phyloP scores from a whole-genome alignment of 2,329 filamentous ascomycete genomes.

The Sclerotinia subarctica region DNA sequence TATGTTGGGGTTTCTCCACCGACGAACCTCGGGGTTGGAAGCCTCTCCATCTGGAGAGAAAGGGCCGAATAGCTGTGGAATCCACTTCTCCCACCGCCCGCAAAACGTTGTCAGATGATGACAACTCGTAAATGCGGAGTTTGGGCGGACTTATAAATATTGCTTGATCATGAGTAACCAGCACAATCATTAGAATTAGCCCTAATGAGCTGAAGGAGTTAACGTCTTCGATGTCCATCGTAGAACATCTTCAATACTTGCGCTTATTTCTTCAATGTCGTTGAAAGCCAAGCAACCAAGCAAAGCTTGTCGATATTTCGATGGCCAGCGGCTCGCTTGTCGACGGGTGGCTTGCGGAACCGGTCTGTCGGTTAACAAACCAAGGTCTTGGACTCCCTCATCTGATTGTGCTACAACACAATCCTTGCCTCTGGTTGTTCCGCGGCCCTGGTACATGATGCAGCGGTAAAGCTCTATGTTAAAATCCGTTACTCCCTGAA shows the following conservation, averaged over 20 bases:
- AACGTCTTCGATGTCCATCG: not conserved
- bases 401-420: not conserved
- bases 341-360: not conserved
- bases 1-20: not conserved
- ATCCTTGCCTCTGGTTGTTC: not conserved
- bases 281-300: not conserved
- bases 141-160: not conserved
- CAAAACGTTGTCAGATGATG: not conserved
- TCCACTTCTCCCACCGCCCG: not conserved
- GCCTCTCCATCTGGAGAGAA: constrained; percentile 13
- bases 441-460: constrained; percentile 8
- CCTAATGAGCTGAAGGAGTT: not conserved
- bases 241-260: not conserved
- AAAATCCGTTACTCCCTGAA: not conserved
- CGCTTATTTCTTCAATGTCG: not conserved
- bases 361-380: not conserved
- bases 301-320: not conserved
- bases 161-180: not conserved
- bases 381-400: not conserved
- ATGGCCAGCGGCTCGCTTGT: not conserved
- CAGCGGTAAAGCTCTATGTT: not conserved
- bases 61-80: constrained; percentile 2
- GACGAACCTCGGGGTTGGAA: constrained; percentile 14
- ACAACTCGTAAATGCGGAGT: not conserved
- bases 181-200: not conserved